Evolutionary conservation across 129 eudicot species (phyloP).

Genomic region (Flaveria bidentis): DNA sequence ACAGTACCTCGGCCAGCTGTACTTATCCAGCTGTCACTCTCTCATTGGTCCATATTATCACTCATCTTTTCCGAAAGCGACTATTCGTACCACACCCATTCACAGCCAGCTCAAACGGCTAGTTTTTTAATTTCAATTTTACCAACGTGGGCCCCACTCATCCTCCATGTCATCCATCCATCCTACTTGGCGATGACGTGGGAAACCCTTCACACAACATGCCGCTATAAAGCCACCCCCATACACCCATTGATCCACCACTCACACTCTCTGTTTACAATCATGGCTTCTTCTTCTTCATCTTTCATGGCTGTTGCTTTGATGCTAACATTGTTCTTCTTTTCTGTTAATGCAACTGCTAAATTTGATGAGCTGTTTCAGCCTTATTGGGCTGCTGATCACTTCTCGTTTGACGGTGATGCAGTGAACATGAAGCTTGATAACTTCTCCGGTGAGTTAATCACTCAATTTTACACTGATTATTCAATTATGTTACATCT

Average conservation of each 20-base stretch:
- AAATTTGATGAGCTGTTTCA: constrained; percentile 71
- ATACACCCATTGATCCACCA: not conserved
- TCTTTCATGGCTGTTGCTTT: not conserved
- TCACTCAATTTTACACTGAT: not conserved
- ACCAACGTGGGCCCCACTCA: not conserved
- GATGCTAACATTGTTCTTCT: constrained; percentile 2
- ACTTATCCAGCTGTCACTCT: constrained; percentile 25
- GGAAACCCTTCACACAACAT: constrained; percentile 14
- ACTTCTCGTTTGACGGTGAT: constrained; percentile 71
- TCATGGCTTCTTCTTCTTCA: constrained; percentile 22
- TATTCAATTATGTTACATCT: no score
- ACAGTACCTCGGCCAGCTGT: constrained; percentile 50
- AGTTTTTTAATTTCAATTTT: constrained; percentile 31
- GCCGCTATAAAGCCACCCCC: constrained; percentile 31
- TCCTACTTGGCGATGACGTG: constrained; percentile 47
- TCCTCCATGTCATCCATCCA: constrained; percentile 23
- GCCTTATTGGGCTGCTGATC: constrained; percentile 86
- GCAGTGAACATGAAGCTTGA: constrained; percentile 85
- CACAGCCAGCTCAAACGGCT: constrained; percentile 58
- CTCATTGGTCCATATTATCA: constrained; percentile 20
- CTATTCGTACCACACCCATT: constrained; percentile 43
- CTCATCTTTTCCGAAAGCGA: constrained; percentile 47
- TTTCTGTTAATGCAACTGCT: constrained; percentile 38
- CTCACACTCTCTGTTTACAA: not conserved
- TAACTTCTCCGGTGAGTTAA: constrained; percentile 62